Evolutionary conservation across 2,329 filamentous ascomycete species (phyloP).

Genomic region (Xylariales sp.): DNA sequence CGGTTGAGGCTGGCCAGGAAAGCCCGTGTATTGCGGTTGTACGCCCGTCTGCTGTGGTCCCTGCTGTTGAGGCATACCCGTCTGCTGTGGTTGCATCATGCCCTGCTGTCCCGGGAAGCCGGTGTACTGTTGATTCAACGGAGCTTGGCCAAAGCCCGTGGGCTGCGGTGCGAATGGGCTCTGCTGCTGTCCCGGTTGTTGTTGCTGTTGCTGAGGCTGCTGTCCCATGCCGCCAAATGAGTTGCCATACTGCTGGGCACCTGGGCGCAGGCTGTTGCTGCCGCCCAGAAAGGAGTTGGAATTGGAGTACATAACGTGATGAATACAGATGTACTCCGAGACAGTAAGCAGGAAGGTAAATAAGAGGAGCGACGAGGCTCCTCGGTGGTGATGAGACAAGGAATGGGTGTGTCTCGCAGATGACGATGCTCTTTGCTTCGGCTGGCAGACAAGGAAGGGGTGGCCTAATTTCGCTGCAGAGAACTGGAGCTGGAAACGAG

Average conservation of each 20-base stretch:
- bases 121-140: conserved; percentile 54
- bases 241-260: conserved; percentile 54
- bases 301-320: conserved; percentile 73
- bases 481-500: background rate
- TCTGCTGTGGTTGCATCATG: conserved; percentile 31
- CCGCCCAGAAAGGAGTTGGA: conserved; percentile 82
- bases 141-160: conserved; percentile 54
- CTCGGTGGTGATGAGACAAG: conserved; percentile 14
- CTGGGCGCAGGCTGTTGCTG: conserved; percentile 68
- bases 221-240: conserved; percentile 38
- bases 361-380: conserved; percentile 19
- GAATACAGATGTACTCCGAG: conserved; percentile 9
- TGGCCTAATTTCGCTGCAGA: conserved; percentile 15
- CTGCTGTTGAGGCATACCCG: conserved; percentile 41
- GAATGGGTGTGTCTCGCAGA: conserved; percentile 4
- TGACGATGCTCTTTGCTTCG: conserved; percentile 17
- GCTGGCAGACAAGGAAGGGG: conserved; percentile 15
- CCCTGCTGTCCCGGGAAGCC: conserved; percentile 53
- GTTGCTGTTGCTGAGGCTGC: conserved; percentile 39
- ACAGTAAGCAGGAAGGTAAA: conserved; percentile 10
- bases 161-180: conserved; percentile 54
- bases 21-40: conserved; percentile 51
- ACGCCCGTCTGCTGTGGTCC: conserved; percentile 11
- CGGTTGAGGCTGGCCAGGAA: conserved; percentile 59
- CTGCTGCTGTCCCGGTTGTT: conserved; percentile 45